Evolutionary conservation across 352 stramenopile genomes (phyloP).

Genomic region (Pythium guiyangense): DNA sequence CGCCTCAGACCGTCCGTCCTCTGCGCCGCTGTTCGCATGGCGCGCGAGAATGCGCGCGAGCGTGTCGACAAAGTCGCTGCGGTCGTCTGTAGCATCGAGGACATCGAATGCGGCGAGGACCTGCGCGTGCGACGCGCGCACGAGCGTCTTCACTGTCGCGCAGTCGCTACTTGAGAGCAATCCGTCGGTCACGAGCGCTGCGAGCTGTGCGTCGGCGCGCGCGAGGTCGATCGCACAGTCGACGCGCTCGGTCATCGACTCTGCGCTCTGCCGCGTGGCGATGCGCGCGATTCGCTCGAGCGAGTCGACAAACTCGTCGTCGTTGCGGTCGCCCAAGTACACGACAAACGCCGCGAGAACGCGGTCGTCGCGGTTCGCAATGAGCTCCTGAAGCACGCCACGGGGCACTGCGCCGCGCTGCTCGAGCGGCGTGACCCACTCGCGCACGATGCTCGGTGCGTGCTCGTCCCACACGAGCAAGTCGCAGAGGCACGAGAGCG

Average conservation of each 20-base stretch:
- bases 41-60: constrained; percentile 33
- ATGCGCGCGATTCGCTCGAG: constrained; percentile 43
- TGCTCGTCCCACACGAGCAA: constrained; percentile 60
- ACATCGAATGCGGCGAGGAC: constrained; percentile 60
- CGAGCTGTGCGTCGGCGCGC: constrained; percentile 21
- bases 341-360: constrained; percentile 62
- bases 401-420: constrained; percentile 18
- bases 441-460: constrained; percentile 33
- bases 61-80: constrained; percentile 50
- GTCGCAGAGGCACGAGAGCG: constrained; percentile 54
- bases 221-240: constrained; percentile 17
- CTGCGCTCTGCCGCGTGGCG: no score
- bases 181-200: constrained; percentile 20
- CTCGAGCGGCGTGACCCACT: constrained; percentile 55
- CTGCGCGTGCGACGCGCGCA: constrained; percentile 28
- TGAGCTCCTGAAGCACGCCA: constrained; percentile 37
- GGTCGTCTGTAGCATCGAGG: constrained; percentile 38
- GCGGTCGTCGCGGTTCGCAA: constrained; percentile 51
- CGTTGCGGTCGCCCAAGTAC: constrained; percentile 58
- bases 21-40: not conserved
- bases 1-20: not conserved
- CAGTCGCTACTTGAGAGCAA: constrained; percentile 23
- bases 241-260: constrained; percentile 8
- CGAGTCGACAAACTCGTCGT: constrained; percentile 60
- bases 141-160: constrained; percentile 20